These are phyloP conservation scores for Kewa caespitosa DNA, from an alignment of 179 eudicot species.

Conservation along the genomic window DNA sequence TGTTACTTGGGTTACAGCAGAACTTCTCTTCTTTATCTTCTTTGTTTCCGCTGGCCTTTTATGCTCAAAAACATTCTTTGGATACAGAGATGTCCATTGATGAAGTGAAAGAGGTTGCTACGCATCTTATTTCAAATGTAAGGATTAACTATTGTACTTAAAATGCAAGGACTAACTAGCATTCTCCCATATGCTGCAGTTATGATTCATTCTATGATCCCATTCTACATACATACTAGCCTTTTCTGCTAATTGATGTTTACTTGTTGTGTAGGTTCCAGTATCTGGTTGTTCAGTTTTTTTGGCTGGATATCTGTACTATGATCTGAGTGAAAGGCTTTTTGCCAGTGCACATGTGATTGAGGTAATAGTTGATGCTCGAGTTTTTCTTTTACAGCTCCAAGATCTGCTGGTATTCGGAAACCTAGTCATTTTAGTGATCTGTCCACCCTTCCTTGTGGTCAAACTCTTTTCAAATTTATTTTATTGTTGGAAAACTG, in stretches of 20 bases:
- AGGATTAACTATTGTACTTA: constrained; percentile 7
- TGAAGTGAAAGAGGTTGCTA: constrained; percentile 59
- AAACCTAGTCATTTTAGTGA: not conserved
- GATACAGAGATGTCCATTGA: constrained; percentile 38
- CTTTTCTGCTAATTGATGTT: not conserved
- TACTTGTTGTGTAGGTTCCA: constrained; percentile 52
- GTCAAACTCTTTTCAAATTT: not conserved
- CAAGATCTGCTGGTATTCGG: not conserved
- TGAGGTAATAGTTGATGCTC: constrained; percentile 52
- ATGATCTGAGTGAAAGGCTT: constrained; percentile 72
- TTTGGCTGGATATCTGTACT: constrained; percentile 64
- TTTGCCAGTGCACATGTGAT: constrained; percentile 49
- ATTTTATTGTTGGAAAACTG: not conserved
- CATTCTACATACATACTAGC: not conserved
- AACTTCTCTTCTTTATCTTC: constrained; percentile 46
- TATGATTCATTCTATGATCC: not conserved
- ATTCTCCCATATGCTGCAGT: no score
- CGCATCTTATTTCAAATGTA: constrained; percentile 57
- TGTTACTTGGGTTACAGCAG: constrained; percentile 59
- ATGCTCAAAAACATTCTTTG: constrained; percentile 28
- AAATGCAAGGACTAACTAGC: no score
- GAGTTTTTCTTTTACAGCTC: not conserved
- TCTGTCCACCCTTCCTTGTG: not conserved
- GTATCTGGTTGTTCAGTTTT: constrained; percentile 46
- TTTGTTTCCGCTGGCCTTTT: constrained; percentile 37